Percentiles rank a stretch among this genome's conserved stretches.
Evolutionary conservation across 106 monocot species (phyloP).

Genomic region (Agapanthus africanus): DNA sequence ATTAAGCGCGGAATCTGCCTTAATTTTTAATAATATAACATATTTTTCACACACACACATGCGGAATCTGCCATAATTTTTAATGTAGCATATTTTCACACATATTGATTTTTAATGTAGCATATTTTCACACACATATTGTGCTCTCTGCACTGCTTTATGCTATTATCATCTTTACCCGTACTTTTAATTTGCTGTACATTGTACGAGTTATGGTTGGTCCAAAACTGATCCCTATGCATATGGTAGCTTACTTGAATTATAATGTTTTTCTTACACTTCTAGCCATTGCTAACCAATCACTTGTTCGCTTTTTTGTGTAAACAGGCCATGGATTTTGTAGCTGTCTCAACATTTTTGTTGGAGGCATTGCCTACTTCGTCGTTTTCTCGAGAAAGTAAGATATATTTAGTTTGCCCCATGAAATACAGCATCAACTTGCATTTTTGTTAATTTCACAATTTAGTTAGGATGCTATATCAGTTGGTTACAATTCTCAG

Average conservation of each 20-base stretch:
- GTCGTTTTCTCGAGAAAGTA: conserved; percentile 45
- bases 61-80: no score
- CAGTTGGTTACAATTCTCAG: neutral
- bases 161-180: neutral
- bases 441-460: neutral
- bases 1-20: neutral
- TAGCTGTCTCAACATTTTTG: conserved; percentile 50
- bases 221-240: neutral
- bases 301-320: conserved; percentile 1
- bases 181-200: neutral
- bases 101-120: no score
- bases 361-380: conserved; percentile 57
- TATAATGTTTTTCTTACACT: neutral
- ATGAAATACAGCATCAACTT: no score
- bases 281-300: no score
- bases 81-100: neutral
- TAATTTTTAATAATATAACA: neutral
- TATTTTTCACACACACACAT: no score
- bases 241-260: neutral
- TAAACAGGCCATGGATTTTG: conserved; percentile 64
- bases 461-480: neutral
- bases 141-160: neutral
- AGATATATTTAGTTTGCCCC: conserved; percentile 17
- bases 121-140: no score
- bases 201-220: neutral